Conservation (phyloP, 768 basidiomycete species). For the Trametes coccinea region DNA sequence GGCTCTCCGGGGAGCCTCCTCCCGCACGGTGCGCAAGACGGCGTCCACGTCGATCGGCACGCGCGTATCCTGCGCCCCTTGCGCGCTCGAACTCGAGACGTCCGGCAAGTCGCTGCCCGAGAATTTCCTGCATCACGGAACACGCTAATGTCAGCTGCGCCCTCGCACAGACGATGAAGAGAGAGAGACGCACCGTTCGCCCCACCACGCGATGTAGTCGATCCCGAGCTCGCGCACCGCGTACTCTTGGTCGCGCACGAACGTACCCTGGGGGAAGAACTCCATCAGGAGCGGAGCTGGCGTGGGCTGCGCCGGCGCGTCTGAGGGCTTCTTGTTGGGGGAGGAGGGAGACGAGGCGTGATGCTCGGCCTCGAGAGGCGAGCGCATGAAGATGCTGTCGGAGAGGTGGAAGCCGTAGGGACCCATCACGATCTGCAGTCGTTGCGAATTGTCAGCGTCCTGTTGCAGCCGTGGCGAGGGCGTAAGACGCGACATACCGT, state of each 20-base stretch:
- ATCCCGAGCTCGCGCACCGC: conserved; percentile 55
- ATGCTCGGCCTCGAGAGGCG: conserved; percentile 37
- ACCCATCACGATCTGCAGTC: conserved; percentile 56
- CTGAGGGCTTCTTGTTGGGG: neutral
- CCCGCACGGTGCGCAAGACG: conserved; percentile 15
- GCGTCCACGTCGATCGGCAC: conserved; percentile 20
- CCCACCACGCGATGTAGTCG: conserved; percentile 61
- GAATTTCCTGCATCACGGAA: conserved; percentile 36
- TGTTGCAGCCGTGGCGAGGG: neutral
- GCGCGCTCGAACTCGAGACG: conserved; percentile 19
- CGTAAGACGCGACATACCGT: conserved; percentile 48
- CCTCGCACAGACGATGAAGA: too few relatives aligned
- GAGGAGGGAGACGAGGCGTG: conserved; percentile 2
- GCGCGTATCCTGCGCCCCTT: neutral
- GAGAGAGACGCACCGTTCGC: conserved; percentile 31
- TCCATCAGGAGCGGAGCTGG: conserved; percentile 66
- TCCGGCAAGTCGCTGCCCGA: conserved; percentile 36
- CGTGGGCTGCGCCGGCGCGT: neutral
- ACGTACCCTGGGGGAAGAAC: conserved; percentile 69
- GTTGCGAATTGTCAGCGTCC: conserved; percentile 6
- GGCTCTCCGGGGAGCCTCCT: conserved; percentile 17
- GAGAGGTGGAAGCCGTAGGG: conserved; percentile 61
- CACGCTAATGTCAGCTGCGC: neutral
- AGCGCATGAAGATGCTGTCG: conserved; percentile 71
- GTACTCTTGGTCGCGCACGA: conserved; percentile 61